Base-by-base conservation (phyloP, 73 alveolate genomes). In the Diophrys sp. region DNA sequence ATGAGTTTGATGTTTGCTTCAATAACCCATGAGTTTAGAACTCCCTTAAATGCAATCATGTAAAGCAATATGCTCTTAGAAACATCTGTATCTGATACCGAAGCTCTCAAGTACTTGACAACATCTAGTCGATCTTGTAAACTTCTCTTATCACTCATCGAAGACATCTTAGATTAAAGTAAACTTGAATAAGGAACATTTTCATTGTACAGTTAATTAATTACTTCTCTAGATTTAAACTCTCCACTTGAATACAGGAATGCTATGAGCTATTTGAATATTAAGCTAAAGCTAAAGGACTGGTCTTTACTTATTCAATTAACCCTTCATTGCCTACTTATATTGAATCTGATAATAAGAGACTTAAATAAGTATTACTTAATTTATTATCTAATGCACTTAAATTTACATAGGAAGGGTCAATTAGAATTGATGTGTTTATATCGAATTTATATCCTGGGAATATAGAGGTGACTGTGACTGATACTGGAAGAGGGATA, bases 401-500 rank as follows among this genome's bases (percentile, higher is more conserved):
- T 67, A 73, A 73, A 44, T 73, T 73, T 33, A 73, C 81, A n/a
- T 1, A 73, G 1, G 14, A 54, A 34, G 81, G 81, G 25, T 54
- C 54, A 1, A 73, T 73, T 27, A 33, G 18, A 44, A 18, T 44
- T 5, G 18, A n/a, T n/a, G n/a, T n/a, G n/a, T n/a, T n/a, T 18
- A 44, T 44, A 5, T 44, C 18, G 18, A 44, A 18, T 44, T 44
- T 5, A 44, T n/a, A n/a, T n/a, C 5, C n/a, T 5, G 18, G 62
- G 62, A 44, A 44, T 44, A 18, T 44, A 11, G 18, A 44, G 23
- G 28, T 76, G n/a, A 26, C 26, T 1, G 34, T 62, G 14, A 1
- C n/a, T 26, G 84, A 76, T 34, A 81, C 82, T 33, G 90, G 90
- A 23, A 28, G 74, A 0, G 95, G 95, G 0, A 88, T 88, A 27